phyloP scores from a whole-genome alignment of 148 eudicot genomes.

The Persicaria tinctoria region DNA sequence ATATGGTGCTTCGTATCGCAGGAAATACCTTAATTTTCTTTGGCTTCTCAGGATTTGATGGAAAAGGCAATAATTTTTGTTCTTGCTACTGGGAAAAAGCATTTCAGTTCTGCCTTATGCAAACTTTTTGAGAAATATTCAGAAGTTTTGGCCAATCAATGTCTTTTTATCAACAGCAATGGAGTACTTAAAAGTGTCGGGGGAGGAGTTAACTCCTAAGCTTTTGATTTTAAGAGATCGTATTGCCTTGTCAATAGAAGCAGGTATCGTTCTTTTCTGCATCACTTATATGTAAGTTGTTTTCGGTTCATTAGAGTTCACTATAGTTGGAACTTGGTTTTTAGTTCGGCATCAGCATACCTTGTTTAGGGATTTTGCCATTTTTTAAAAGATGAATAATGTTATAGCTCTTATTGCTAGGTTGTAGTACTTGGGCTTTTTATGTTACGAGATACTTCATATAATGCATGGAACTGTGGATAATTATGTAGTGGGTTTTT shows the following conservation, averaged over 20 bases:
- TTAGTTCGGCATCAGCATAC: too few species aligned
- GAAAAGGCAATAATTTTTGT: slow-evolving; percentile 92
- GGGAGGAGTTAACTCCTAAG: slow-evolving; percentile 85
- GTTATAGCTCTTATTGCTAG: too few species aligned
- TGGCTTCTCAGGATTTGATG: slow-evolving; percentile 69
- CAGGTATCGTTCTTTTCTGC: slow-evolving; percentile 36
- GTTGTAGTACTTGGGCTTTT: too few species aligned
- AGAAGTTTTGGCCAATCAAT: slow-evolving; percentile 97
- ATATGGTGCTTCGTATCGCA: background rate
- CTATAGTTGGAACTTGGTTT: too few species aligned
- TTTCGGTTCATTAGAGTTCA: too few species aligned
- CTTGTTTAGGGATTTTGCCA: too few species aligned
- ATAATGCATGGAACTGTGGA: too few species aligned
- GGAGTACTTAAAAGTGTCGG: slow-evolving; percentile 82
- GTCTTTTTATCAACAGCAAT: slow-evolving; percentile 79
- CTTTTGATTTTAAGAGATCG: slow-evolving; percentile 79
- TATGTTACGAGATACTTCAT: too few species aligned
- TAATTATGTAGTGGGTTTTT: too few species aligned
- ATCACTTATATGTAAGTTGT: too few species aligned
- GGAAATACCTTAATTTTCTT: background rate
- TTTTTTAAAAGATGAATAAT: too few species aligned
- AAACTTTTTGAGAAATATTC: slow-evolving; percentile 39
- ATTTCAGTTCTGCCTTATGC: too few species aligned
- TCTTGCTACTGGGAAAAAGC: slow-evolving; percentile 90
- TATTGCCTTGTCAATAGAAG: slow-evolving; percentile 57